Evolutionary conservation across 805 yeast species (phyloP).

Genomic region (Candida tammaniensis): DNA sequence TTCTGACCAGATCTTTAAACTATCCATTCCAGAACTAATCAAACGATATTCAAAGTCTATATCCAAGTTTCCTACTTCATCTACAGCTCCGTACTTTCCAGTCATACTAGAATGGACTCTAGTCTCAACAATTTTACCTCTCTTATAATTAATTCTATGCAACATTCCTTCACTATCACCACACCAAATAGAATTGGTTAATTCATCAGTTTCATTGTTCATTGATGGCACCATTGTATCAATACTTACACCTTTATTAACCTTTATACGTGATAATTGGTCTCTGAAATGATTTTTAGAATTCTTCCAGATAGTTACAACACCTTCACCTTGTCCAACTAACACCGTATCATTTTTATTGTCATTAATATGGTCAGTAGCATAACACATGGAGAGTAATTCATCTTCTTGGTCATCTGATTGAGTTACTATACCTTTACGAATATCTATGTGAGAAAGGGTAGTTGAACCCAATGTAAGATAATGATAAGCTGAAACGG

Average conservation of each 20-base stretch:
- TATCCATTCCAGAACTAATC: slow-evolving; percentile 81
- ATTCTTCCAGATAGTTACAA: slow-evolving; percentile 82
- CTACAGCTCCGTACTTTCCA: slow-evolving; percentile 42
- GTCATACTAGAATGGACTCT: slow-evolving; percentile 56
- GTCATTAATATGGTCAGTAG: slow-evolving; percentile 44
- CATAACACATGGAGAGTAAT: slow-evolving; percentile 68
- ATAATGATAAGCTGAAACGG: slow-evolving; percentile 73
- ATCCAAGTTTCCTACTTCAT: slow-evolving; percentile 76
- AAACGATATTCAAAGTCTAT: slow-evolving; percentile 78
- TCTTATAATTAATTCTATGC: slow-evolving; percentile 61
- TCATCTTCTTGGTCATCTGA: slow-evolving; percentile 96
- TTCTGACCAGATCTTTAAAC: slow-evolving; percentile 72
- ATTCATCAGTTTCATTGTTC: slow-evolving; percentile 48
- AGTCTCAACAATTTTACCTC: slow-evolving; percentile 61
- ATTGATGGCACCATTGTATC: slow-evolving; percentile 64
- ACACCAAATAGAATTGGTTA: slow-evolving; percentile 59
- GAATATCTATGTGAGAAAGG: slow-evolving; percentile 69
- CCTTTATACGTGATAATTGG: slow-evolving; percentile 73
- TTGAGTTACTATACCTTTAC: slow-evolving; percentile 62
- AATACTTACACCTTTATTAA: slow-evolving; percentile 67
- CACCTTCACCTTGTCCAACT: slow-evolving; percentile 91
- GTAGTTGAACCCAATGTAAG: slow-evolving; percentile 82
- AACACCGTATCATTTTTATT: slow-evolving; percentile 61
- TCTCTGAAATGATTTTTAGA: slow-evolving; percentile 66
- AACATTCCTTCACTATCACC: slow-evolving; percentile 78